Base-by-base conservation (phyloP, 2,329 filamentous ascomycete species). In the Mycosphaerella arachidis region DNA sequence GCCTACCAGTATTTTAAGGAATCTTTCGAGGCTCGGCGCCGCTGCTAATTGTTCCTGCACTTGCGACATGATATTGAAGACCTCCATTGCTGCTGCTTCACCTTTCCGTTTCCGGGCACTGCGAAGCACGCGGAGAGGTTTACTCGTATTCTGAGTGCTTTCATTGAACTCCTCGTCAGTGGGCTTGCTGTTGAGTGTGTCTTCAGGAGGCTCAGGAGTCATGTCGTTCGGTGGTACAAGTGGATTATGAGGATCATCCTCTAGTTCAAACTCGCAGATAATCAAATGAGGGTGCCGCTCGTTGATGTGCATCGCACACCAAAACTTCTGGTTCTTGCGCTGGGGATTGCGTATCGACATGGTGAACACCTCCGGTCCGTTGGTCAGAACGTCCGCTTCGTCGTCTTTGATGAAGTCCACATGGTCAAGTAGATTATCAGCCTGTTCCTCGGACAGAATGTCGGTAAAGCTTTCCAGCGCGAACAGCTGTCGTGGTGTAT, bases 61-160 rank as follows among this genome's bases (percentile, higher is more conserved):
- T 71, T 96, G 92, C 1, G 89, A 91, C 84, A 96, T 90, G 64
- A 96, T 92, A 73, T 91, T 92, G 74, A 95, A 95, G 1, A 94
- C 89, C 68, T 95, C 89, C 86, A 94, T 94, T 0, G 89, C 89
- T 5, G 88, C 88, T 50, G 90, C 89, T 69, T 94, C 90, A 6
- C 89, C 90, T 66, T 86, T 85, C 53, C 87, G 81, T 69, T 90
- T 90, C 9, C 90, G 83, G 0, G 90, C 89, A 70, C 87, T 91
- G 37, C 89, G 81, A 27, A 94, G 72, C 1, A 94, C 84, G 40
- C 91, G 82, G n/a, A 96, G 76, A 4, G 91, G 91, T 65, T 86
- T 89, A 74, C 89, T 94, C 53, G 83, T 78, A 30, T 88, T 86
- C 58, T 89, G 82, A 0, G 91, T 95, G 69, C 90, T 93, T 62